Evolutionary conservation across 495 filamentous ascomycete species (phyloP), one percentile per base, ranked within the genome.

Genomic region (Aspergillus diversus): DNA sequence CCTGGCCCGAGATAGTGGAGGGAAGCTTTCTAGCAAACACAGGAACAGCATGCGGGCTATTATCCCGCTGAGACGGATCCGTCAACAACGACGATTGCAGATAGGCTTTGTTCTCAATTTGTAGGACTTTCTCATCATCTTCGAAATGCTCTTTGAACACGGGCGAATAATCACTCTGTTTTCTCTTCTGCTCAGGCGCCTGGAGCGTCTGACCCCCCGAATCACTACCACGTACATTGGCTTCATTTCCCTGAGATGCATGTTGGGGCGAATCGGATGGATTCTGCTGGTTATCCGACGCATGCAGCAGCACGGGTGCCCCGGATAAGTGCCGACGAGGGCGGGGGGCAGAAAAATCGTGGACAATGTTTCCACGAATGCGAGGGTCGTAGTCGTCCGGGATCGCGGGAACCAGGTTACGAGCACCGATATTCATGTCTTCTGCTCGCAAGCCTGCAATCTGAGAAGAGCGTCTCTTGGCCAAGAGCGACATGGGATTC

Each of bases 311-410:
- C 15, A 62, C 64, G 52, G 61, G 79, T 60, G 72, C 75, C 60
- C 66, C 76, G 12, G 81, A 84, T 33, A 84, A 62, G 60, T 83
- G 79, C 50, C 85, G 79, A 54, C 83, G 85, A n/a, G 85, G 82
- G 39, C 92, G 80, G 9, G 93, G 93, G 1, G 89, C 91, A 66
- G 90, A 94, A 65, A 97, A 97, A 72, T 97, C 93, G 74, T 97
- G 93, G 7, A 97, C 86, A 35, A 87, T 84, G 9, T 88, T 94
- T 33, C 93, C 93, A 47, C 86, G 84, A 66, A 97, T 97, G 47
- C 92, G 77, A 16, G 92, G 92, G 68, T 97, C 93, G 66, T 92
- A 94, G 61, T 90, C 84, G 59, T 88, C 88, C 8, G 86, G 86
- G 33, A 90, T 83, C 5, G 82, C 76, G 5, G 87, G 84, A n/a